These are phyloP conservation scores for Termitomyces bulborhizus DNA, from an alignment of 768 basidiomycete genomes.

Conservation along the genomic window DNA sequence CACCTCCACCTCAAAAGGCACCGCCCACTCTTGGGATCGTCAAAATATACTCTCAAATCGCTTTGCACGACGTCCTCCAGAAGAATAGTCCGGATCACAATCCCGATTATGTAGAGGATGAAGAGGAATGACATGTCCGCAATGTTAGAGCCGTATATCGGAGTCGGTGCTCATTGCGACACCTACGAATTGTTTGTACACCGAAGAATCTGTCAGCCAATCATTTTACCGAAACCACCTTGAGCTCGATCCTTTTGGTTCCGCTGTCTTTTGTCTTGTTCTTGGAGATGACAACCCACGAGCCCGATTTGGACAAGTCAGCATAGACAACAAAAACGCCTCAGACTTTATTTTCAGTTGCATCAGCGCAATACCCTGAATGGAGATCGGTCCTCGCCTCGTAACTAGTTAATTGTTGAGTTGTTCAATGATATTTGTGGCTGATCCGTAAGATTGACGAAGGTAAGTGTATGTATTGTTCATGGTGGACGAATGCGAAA, in stretches of 20 bases:
- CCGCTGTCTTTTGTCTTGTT: too few relatives aligned
- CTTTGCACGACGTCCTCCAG: slow-evolving; percentile 28
- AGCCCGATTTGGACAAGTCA: neutral
- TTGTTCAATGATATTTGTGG: neutral
- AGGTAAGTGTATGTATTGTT: neutral
- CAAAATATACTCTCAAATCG: slow-evolving; percentile 25
- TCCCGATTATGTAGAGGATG: neutral
- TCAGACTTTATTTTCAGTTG: neutral
- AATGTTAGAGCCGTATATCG: neutral
- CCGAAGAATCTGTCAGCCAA: neutral
- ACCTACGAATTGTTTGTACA: neutral
- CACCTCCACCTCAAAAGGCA: slow-evolving; percentile 27
- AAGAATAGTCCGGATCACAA: neutral
- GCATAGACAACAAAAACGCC: neutral
- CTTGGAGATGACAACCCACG: neutral
- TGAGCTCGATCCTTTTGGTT: too few relatives aligned
- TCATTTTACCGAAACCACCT: neutral
- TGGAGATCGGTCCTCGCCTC: neutral
- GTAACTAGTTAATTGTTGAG: neutral
- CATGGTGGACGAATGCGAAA: neutral
- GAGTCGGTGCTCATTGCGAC: neutral
- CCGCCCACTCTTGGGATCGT: slow-evolving; percentile 20
- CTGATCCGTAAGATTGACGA: too few relatives aligned
- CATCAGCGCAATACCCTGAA: neutral
- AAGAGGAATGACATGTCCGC: neutral